A percentile compares a stretch with the other conserved stretches of the same genome.
Evolutionary conservation across 1,139 yeast species (phyloP).

Genomic region (Debaryomycetaceae sp.): DNA sequence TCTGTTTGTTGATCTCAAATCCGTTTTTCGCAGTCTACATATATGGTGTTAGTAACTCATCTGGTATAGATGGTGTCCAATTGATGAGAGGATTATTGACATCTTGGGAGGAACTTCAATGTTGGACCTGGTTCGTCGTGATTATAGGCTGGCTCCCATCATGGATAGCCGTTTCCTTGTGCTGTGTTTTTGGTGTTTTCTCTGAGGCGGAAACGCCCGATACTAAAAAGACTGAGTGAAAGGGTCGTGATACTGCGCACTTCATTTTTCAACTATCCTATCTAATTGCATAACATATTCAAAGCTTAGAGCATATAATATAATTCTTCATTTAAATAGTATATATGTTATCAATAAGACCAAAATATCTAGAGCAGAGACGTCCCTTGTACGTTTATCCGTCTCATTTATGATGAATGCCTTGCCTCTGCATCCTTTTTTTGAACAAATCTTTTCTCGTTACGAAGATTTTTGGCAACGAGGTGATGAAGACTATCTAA

Average conservation of each 20-base stretch:
- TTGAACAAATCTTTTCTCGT: not conserved
- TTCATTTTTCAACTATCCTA: no score
- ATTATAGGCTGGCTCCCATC: conserved; percentile 79
- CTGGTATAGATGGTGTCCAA: conserved; percentile 29
- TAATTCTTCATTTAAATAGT: no score
- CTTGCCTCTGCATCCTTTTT: not conserved
- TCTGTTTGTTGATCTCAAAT: conserved; percentile 46
- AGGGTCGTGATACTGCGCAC: not conserved
- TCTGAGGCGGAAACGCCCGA: conserved; percentile 3
- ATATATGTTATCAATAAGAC: no score
- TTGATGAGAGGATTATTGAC: conserved; percentile 51
- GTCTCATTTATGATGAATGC: not conserved
- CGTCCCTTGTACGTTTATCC: not conserved
- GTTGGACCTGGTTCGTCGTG: conserved; percentile 85
- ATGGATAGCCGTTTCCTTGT: conserved; percentile 57
- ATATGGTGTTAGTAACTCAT: conserved; percentile 28
- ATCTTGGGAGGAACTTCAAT: conserved; percentile 68
- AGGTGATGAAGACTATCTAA: not conserved
- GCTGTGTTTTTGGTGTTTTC: conserved; percentile 30
- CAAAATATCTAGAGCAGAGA: not conserved
- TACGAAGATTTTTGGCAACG: not conserved
- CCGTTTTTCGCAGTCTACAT: conserved; percentile 48
- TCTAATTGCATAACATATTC: not conserved
- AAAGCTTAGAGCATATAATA: not conserved
- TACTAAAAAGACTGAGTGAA: conserved; percentile 1